These are phyloP conservation scores for Gaeumannomyces sp. DNA, from an alignment of 2,329 filamentous ascomycete genomes.

Conservation along the genomic window DNA sequence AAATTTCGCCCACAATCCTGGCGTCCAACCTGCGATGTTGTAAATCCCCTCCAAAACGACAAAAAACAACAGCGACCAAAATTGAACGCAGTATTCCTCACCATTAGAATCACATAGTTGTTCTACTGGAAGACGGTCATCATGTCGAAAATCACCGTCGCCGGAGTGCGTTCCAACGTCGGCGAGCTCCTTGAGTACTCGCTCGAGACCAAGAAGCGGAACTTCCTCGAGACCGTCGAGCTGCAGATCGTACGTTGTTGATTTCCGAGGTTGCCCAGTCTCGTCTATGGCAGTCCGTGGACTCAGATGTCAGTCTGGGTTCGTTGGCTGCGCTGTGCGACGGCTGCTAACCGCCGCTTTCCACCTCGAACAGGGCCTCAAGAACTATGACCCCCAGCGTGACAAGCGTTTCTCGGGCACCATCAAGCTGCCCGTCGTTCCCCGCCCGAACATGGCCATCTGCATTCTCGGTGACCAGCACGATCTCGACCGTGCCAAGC, in stretches of 20 bases:
- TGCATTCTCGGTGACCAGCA: constrained; percentile 68
- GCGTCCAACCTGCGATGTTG: background rate
- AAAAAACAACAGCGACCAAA: background rate
- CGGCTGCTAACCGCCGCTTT: constrained; percentile 23
- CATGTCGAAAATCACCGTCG: constrained; percentile 64
- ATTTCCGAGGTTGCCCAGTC: background rate
- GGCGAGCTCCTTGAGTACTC: constrained; percentile 93
- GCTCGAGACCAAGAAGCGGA: constrained; percentile 86
- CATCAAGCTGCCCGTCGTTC: constrained; percentile 84
- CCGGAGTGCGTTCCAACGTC: constrained; percentile 95
- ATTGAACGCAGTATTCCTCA: constrained; percentile 20
- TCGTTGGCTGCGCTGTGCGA: background rate
- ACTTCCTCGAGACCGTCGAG: constrained; percentile 91
- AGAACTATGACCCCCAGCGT: constrained; percentile 99
- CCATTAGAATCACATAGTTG: constrained; percentile 19
- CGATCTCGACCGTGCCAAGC: constrained; percentile 99
- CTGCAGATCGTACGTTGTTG: constrained; percentile 28
- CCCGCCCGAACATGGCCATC: constrained; percentile 54
- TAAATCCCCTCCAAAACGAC: background rate
- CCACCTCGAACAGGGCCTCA: constrained; percentile 70
- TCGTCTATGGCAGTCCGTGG: background rate
- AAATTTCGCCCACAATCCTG: background rate
- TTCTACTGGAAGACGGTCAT: constrained; percentile 62
- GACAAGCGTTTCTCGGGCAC: constrained; percentile 99
- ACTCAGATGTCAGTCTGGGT: background rate